phyloP scores from a whole-genome alignment of 306 rosid genomes.

The Abrus precatorius region DNA sequence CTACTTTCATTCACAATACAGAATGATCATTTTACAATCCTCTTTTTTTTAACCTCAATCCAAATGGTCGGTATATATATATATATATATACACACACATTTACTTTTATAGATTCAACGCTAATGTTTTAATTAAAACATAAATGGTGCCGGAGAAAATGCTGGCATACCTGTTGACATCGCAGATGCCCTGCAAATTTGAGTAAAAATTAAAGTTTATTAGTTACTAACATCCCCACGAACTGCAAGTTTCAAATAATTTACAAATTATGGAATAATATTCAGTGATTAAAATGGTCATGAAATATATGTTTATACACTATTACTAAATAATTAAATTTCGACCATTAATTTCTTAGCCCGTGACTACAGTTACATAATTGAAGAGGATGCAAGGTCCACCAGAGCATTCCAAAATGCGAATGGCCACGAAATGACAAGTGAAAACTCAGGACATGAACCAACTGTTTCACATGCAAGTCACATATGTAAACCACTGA shows the following conservation, averaged over 20 bases:
- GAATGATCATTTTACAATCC: neutral
- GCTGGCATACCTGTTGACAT: constrained; percentile 55
- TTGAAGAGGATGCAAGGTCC: neutral
- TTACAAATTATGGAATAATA: neutral
- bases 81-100: neutral
- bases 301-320: too few relatives aligned
- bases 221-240: neutral
- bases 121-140: constrained; percentile 55
- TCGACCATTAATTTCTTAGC: neutral
- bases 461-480: neutral
- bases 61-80: neutral
- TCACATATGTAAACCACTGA: neutral
- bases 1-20: neutral
- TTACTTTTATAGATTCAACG: neutral
- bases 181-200: constrained; percentile 56
- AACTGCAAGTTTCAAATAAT: constrained; percentile 17
- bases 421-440: neutral
- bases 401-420: neutral
- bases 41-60: neutral
- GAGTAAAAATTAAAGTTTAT: neutral
- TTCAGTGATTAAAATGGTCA: too few relatives aligned
- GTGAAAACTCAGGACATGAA: neutral
- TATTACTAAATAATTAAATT: neutral
- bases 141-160: constrained; percentile 69
- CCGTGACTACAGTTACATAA: neutral